These are phyloP conservation scores for Recurvomyces mirabilis DNA, from an alignment of 495 filamentous ascomycete genomes.

Conservation along the genomic window DNA sequence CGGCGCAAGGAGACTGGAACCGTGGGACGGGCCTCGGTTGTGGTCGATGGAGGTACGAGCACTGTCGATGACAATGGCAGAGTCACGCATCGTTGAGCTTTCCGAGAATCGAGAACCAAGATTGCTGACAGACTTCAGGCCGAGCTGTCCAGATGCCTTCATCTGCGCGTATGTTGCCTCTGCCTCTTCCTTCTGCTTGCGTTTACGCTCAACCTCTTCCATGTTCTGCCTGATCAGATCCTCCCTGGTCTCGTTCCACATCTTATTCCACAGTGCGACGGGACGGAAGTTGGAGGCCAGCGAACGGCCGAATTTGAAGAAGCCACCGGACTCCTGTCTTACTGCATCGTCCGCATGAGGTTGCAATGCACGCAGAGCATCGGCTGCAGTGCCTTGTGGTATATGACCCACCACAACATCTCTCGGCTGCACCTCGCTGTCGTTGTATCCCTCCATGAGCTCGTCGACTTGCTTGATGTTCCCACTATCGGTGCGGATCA, in stretches of 20 bases:
- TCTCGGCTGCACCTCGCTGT: neutral
- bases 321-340: slow-evolving; percentile 1
- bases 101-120: neutral
- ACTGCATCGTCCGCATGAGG: neutral
- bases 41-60: slow-evolving; percentile 17
- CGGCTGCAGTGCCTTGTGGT: neutral
- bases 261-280: slow-evolving; percentile 19
- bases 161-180: slow-evolving; percentile 48
- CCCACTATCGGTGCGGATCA: slow-evolving; percentile 17
- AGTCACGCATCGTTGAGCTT: neutral
- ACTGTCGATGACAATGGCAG: slow-evolving; percentile 15
- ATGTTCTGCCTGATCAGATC: slow-evolving; percentile 11
- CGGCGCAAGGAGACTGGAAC: neutral
- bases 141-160: slow-evolving; percentile 48
- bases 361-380: neutral
- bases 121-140: slow-evolving; percentile 22
- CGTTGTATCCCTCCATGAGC: slow-evolving; percentile 25
- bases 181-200: slow-evolving; percentile 27
- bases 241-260: slow-evolving; percentile 20
- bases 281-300: slow-evolving; percentile 21
- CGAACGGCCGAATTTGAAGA: slow-evolving; percentile 22
- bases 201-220: slow-evolving; percentile 27
- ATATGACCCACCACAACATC: neutral
- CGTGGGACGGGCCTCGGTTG: neutral
- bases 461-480: slow-evolving; percentile 19